Evolutionary conservation across 208 protist species (phyloP).

Genomic region (Naegleria lovaniensis): DNA sequence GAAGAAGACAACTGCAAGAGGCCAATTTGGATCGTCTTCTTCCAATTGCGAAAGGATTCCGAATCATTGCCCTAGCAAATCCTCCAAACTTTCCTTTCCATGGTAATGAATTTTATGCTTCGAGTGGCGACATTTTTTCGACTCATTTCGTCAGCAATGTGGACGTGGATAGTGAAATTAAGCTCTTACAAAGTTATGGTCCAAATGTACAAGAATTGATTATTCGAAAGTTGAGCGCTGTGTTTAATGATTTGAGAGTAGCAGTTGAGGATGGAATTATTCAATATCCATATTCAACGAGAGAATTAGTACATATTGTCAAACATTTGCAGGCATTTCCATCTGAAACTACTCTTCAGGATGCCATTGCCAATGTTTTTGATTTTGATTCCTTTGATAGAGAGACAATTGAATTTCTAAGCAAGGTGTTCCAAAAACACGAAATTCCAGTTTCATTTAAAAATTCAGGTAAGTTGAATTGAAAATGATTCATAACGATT

Average conservation of each 20-base stretch:
- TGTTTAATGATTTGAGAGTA: constrained; percentile 64
- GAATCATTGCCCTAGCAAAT: constrained; percentile 45
- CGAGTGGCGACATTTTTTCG: constrained; percentile 79
- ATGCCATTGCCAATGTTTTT: constrained; percentile 37
- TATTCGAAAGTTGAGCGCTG: constrained; percentile 56
- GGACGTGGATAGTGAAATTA: constrained; percentile 66
- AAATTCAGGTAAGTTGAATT: neutral
- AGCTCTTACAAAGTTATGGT: constrained; percentile 61
- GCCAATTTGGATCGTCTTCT: neutral
- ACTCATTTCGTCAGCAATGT: constrained; percentile 82
- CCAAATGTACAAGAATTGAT: constrained; percentile 54
- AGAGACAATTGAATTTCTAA: neutral
- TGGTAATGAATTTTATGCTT: constrained; percentile 85
- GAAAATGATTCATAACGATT: no score
- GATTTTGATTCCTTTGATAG: constrained; percentile 36
- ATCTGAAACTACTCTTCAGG: constrained; percentile 53
- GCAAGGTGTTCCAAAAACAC: neutral
- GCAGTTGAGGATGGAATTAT: constrained; percentile 72
- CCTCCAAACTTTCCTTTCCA: constrained; percentile 84
- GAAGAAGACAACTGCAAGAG: neutral
- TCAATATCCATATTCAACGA: constrained; percentile 75
- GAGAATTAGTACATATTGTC: constrained; percentile 85
- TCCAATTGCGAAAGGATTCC: neutral
- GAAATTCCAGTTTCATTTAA: constrained; percentile 26
- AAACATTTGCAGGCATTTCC: constrained; percentile 77